Evolutionary conservation across 1,284 basidiomycete genomes (phyloP).

Genomic region (Fomitopsis pinicola): DNA sequence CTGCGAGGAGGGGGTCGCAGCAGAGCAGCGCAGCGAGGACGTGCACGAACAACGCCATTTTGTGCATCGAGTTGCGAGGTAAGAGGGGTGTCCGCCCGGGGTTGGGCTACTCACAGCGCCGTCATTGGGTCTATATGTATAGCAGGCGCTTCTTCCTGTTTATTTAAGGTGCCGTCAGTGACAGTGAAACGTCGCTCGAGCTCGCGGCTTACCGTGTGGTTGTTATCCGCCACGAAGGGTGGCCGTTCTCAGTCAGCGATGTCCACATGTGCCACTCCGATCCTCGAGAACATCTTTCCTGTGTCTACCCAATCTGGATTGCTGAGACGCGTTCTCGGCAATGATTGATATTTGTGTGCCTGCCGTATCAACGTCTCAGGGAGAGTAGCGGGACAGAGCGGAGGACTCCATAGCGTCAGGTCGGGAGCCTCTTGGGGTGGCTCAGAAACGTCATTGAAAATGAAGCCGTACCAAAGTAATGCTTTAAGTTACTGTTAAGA

Average conservation of each 20-base stretch:
- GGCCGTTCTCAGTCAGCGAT: neutral
- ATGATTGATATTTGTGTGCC: too few species aligned
- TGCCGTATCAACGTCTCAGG: too few species aligned
- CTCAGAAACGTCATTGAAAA: too few species aligned
- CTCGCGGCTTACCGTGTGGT: neutral
- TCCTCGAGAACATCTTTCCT: too few species aligned
- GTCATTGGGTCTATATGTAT: neutral
- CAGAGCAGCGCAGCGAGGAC: neutral
- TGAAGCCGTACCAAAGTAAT: too few species aligned
- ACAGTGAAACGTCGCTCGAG: neutral
- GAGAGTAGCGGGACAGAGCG: too few species aligned
- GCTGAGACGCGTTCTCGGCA: too few species aligned
- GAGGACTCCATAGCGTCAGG: too few species aligned
- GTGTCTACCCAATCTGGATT: too few species aligned
- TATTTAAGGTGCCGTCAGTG: neutral
- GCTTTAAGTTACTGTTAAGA: too few species aligned
- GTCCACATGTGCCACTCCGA: neutral
- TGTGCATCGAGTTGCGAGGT: neutral
- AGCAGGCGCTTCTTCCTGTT: neutral
- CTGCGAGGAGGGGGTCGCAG: conserved; percentile 1
- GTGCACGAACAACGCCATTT: neutral
- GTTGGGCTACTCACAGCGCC: neutral
- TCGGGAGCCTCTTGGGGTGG: too few species aligned
- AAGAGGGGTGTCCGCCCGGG: neutral
- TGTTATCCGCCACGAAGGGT: neutral